Evolutionary conservation across 1,284 basidiomycete genomes (phyloP).

Genomic region (Malassezia arunalokei): DNA sequence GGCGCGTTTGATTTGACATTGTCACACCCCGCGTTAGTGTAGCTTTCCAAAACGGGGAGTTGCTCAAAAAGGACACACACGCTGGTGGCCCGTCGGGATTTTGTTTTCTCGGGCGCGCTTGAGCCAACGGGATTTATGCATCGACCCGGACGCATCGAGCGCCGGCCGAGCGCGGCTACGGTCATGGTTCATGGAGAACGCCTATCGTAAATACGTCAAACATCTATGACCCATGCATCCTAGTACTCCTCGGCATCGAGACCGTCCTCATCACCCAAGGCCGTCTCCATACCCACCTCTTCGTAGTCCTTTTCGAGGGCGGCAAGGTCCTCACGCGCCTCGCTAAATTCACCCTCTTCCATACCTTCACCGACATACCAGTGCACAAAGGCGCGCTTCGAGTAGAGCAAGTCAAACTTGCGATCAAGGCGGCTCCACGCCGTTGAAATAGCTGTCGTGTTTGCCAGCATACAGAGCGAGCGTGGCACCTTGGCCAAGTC

Average conservation of each 20-base stretch:
- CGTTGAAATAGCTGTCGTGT: constrained; percentile 82
- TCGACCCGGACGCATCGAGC: not conserved
- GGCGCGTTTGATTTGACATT: constrained; percentile 6
- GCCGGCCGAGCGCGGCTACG: not conserved
- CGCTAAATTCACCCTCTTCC: constrained; percentile 97
- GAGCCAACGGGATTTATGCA: not conserved
- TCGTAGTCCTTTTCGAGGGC: constrained; percentile 69
- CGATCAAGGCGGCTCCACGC: constrained; percentile 94
- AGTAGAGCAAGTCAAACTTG: constrained; percentile 86
- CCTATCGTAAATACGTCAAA: too few relatives aligned
- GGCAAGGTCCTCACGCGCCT: constrained; percentile 91
- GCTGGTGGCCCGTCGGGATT: not conserved
- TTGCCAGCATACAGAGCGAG: constrained; percentile 93
- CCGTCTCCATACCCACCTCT: constrained; percentile 72
- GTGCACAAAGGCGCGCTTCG: constrained; percentile 46
- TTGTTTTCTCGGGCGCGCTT: not conserved
- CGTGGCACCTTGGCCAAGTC: constrained; percentile 88
- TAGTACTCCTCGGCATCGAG: constrained; percentile 38
- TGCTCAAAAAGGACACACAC: not conserved
- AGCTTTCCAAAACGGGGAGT: constrained; percentile 10
- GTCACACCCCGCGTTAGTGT: not conserved
- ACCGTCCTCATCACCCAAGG: constrained; percentile 59
- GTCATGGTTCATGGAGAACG: not conserved
- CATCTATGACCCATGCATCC: too few relatives aligned
- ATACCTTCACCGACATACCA: constrained; percentile 88